Percentiles rank a stretch among this genome's conserved stretches.
These are phyloP conservation scores for Ceratopteris richardii DNA, from an alignment of 75 land plant genomes.

Conservation along the genomic window DNA sequence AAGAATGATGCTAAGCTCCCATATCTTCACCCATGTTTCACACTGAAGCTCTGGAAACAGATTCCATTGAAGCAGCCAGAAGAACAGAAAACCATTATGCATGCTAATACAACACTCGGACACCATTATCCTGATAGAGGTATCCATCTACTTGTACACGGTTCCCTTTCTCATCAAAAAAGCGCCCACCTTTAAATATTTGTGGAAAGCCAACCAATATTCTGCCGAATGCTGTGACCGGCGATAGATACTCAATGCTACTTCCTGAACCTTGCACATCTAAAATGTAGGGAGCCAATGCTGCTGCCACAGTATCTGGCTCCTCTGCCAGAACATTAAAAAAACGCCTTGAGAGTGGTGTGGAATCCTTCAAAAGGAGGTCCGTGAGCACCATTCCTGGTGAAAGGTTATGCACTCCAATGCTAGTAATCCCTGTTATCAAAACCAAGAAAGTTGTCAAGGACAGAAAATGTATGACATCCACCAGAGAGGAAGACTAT, in stretches of 20 bases:
- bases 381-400: conserved; percentile 32
- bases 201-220: conserved; percentile 22
- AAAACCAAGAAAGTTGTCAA: no score
- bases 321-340: conserved; percentile 33
- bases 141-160: conserved; percentile 15
- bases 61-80: no score
- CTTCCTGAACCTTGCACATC: conserved; percentile 15
- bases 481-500: no score
- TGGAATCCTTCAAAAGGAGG: conserved; percentile 23
- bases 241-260: conserved; percentile 22
- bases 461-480: no score
- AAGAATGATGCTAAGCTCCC: no score
- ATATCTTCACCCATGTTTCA: no score
- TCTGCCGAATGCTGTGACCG: conserved; percentile 16
- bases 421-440: conserved; percentile 18
- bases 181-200: conserved; percentile 24
- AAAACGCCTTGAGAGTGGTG: conserved; percentile 22
- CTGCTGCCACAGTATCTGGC: conserved; percentile 23
- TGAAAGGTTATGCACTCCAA: conserved; percentile 32
- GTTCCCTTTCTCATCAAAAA: conserved; percentile 25
- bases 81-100: no score
- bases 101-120: conserved; percentile 6
- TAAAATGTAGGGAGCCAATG: conserved; percentile 14
- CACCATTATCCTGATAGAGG: conserved; percentile 22
- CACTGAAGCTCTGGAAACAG: no score